Conservation (phyloP, 768 basidiomycete genomes). For the Podaxis mareebaensis region DNA sequence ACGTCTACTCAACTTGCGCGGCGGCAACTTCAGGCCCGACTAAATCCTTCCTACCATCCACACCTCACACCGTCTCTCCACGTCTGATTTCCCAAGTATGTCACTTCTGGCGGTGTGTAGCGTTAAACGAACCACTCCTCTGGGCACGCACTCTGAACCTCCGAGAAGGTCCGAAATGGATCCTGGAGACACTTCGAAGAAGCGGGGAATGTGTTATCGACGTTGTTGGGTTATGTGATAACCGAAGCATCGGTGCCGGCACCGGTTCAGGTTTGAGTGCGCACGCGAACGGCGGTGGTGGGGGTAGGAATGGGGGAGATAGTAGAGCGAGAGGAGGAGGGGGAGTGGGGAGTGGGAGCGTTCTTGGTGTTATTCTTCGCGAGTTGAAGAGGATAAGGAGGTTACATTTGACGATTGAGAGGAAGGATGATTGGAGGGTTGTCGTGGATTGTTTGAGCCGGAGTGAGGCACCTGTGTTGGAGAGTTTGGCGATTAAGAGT, state of each 20-base stretch:
- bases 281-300: background rate
- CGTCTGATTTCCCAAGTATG: constrained; percentile 9
- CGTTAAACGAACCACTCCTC: background rate
- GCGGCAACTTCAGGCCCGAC: background rate
- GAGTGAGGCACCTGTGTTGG: constrained; percentile 4
- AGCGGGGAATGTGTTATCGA: constrained; percentile 5
- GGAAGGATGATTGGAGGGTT: constrained; percentile 10
- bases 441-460: constrained; percentile 5
- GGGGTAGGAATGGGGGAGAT: background rate
- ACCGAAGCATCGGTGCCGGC: background rate
- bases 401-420: constrained; percentile 13
- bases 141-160: constrained; percentile 13
- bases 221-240: background rate
- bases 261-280: background rate
- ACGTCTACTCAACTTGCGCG: background rate
- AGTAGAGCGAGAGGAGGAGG: background rate
- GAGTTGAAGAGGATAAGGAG: constrained; percentile 10
- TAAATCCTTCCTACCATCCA: background rate
- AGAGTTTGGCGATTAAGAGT: constrained; percentile 9
- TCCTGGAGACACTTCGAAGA: background rate
- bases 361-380: background rate
- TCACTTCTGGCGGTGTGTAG: constrained; percentile 6
- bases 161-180: constrained; percentile 12
- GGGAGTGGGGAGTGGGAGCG: background rate
- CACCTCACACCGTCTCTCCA: background rate